Base-by-base conservation (phyloP, 306 rosid species). In the Trifolium dubium region DNA sequence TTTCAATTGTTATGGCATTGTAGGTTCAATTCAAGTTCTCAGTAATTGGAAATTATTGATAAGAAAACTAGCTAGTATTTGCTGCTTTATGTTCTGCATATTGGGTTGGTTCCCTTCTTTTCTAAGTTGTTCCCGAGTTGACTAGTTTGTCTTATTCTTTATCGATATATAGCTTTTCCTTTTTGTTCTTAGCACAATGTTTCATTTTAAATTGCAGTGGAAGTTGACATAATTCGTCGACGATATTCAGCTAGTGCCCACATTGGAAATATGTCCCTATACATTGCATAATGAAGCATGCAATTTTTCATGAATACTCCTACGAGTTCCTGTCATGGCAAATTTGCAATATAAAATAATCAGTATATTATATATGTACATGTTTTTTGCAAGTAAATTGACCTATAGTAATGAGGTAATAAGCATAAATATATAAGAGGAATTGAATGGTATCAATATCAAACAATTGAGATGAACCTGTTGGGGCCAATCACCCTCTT, bases 401-500 rank as follows among this genome's bases (percentile, higher is more conserved):
- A 23, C 23, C 23, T 23, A 23, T 23, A 23, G 23, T 23, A 23
- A 23, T 23, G 23, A 23, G 23, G 23, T 23, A 23, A 35, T 23
- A 23, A 35, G 13, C 32, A 54, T 19, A 54, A 19, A 51, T 51
- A 6, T 50, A 10, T 4, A 10, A 56, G 37, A 56, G 37, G 3
- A 15, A 23, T 23, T 23, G 23, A 23, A 56, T 28, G 11, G 4
- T 28, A 56, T 56, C n/a, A 34, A n/a, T 10, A 28, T 10, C 0
- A 59, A 59, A 72, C 2, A 3, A 31, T 6, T 59, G 4, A 30
- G 13, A 29, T 2, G 10, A 44, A 73, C 77, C 61, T 69, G 47
- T 73, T 73, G 77, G 0, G 77, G 69, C 77, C 77, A 73, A 60
- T 61, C 69, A 0, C 77, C 77, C 17, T 73, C 50, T 61, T 73